A percentile compares a stretch with the other conserved stretches of the same genome.
Conservation (phyloP, 164 flowering plant species). For the Liquidambar formosana region DNA sequence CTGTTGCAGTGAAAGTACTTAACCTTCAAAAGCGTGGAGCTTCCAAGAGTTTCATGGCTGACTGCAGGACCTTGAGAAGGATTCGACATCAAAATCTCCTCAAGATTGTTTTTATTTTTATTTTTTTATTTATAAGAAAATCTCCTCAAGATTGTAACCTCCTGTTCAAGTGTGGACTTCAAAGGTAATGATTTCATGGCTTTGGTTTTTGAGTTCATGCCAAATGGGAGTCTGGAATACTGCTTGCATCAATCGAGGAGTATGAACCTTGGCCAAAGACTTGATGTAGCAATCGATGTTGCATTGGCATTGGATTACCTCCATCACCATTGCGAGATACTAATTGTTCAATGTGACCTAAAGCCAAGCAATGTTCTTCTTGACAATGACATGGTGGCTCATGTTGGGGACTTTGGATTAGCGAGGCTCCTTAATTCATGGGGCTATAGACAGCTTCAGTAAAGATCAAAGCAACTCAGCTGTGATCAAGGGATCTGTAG, state of each 20-base stretch:
- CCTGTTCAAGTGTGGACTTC: constrained; percentile 10
- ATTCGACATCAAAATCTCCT: constrained; percentile 7
- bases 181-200: constrained; percentile 9
- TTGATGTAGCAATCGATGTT: constrained; percentile 1
- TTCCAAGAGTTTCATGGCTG: constrained; percentile 9
- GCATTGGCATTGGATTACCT: constrained; percentile 9
- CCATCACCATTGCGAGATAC: constrained; percentile 3
- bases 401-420: constrained; percentile 8
- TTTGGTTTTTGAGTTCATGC: constrained; percentile 8
- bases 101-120: no score
- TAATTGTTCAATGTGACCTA: constrained; percentile 3
- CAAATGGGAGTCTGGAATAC: constrained; percentile 8
- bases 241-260: constrained; percentile 4
- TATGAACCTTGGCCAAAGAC: neutral
- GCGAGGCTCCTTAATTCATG: constrained; percentile 5
- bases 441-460: neutral
- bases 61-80: constrained; percentile 3
- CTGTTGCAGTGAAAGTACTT: constrained; percentile 8
- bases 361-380: no score
- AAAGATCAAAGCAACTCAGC: neutral
- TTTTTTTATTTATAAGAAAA: no score
- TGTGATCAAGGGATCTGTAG: constrained; percentile 1
- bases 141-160: constrained; percentile 7
- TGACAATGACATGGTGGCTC: neutral
- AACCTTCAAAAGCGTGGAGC: constrained; percentile 9